phyloP scores from a whole-genome alignment of 371 early-diverging fungal species.

The Nematocida parisii region DNA sequence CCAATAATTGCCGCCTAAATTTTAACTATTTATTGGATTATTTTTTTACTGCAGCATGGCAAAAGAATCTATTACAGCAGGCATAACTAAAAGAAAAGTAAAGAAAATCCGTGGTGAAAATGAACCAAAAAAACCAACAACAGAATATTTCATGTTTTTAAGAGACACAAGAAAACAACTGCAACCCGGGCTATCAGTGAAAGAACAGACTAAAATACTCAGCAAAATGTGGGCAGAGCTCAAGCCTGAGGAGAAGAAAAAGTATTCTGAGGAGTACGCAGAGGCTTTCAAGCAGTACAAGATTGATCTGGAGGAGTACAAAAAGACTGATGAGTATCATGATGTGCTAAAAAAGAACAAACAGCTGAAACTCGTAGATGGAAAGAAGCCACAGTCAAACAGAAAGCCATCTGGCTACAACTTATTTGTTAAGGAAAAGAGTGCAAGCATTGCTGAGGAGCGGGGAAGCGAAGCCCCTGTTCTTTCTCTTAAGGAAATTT shows the following conservation, averaged over 20 bases:
- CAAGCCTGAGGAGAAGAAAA: conserved; percentile 59
- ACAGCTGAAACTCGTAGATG: background rate
- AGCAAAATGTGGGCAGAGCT: conserved; percentile 55
- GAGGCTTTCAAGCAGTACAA: conserved; percentile 60
- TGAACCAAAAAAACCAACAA: conserved; percentile 69
- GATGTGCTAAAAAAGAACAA: conserved; percentile 50
- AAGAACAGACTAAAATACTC: conserved; percentile 49
- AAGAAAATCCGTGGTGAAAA: conserved; percentile 68
- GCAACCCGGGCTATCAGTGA: conserved; percentile 62
- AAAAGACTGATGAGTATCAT: conserved; percentile 65
- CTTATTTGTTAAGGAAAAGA: conserved; percentile 60
- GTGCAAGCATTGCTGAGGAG: conserved; percentile 51
- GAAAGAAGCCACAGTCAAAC: background rate
- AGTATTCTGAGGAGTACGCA: conserved; percentile 58
- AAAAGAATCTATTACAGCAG: conserved; percentile 20
- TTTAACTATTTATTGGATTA: conserved; percentile 33
- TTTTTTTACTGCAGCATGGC: conserved; percentile 40
- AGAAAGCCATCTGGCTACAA: conserved; percentile 61
- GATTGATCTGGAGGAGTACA: conserved; percentile 63
- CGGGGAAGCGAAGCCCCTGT: conserved; percentile 45
- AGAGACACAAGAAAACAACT: conserved; percentile 59
- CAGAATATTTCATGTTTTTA: conserved; percentile 67
- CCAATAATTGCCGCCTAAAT: conserved; percentile 23
- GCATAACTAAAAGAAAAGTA: conserved; percentile 46
- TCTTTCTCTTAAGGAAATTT: conserved; percentile 59